Evolutionary conservation across 345 rosid genomes (phyloP), one percentile per base, ranked within the genome.

Genomic region (Melastoma malabathricum): DNA sequence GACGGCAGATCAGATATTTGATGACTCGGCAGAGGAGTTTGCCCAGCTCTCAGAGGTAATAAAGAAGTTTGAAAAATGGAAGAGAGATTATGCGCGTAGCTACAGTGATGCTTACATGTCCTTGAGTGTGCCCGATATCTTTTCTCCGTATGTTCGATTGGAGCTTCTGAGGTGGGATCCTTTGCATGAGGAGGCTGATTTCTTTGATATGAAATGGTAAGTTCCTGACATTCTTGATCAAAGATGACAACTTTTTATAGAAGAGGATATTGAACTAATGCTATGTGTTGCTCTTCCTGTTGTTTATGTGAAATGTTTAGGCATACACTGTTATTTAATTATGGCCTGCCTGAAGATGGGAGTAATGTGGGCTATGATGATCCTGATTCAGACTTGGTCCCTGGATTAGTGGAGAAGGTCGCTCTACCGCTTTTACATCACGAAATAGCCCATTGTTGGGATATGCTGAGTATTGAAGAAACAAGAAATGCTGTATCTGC

Each of bases 101-200:
- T 87, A 92, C 55, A 77, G 74, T 46, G 98, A 92, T 72, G 95
- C 96, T 46, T 92, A 84, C 70, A 82, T 92, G 87, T 82, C 95
- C 49, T 66, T 84, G 52, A 82, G 87, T 59, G 69, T 73, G 18
- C 95, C 95, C 55, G 74, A 89, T 58, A 84, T 92, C 70, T 80
- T 92, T 72, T 92, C 98, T 59, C 95, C 96, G 6, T 92, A 79
- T 45, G 89, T 92, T 46, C 81, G 96, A 50, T 66, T 87, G 64
- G 98, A 92, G 73, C 96, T 92, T 63, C 67, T 87, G 27, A 82
- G 73, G 62, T 92, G 98, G 98, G 86, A 92, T 43, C 96, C 98
- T 18, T 84, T 92, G 18, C 93, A 82, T 54, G 84, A 70, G 59
- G 69, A 78, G 61, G 73, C 74, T 10, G 88, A 82, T 70, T 92